These are phyloP conservation scores for Kregervanrija delftensis DNA, from an alignment of 805 yeast species.

Conservation along the genomic window DNA sequence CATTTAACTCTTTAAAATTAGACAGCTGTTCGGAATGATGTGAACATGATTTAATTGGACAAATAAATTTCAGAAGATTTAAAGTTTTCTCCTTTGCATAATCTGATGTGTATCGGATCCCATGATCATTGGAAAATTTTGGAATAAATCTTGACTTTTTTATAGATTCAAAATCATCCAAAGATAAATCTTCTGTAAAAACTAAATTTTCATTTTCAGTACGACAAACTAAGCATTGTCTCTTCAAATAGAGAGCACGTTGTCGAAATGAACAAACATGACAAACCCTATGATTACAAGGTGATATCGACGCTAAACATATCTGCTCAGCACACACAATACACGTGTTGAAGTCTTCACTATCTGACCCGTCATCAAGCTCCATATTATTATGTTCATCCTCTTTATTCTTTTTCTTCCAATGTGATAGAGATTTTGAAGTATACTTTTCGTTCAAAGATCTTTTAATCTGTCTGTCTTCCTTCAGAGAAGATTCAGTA, in stretches of 20 bases:
- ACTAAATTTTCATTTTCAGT: slow-evolving; percentile 53
- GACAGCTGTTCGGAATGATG: slow-evolving; percentile 25
- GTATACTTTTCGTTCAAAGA: too few species aligned
- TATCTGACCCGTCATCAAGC: slow-evolving; percentile 6
- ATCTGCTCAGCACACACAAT: slow-evolving; percentile 78
- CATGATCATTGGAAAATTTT: slow-evolving; percentile 35
- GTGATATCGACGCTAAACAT: slow-evolving; percentile 58
- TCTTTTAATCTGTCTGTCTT: too few species aligned
- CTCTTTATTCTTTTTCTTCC: slow-evolving; percentile 8
- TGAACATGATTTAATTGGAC: slow-evolving; percentile 36
- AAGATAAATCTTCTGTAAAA: slow-evolving; percentile 45
- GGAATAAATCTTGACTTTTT: slow-evolving; percentile 5
- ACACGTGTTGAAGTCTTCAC: slow-evolving; percentile 37
- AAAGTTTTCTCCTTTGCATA: slow-evolving; percentile 43
- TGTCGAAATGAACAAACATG: slow-evolving; percentile 78
- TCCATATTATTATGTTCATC: not conserved
- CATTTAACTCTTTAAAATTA: slow-evolving; percentile 50
- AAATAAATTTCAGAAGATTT: slow-evolving; percentile 44
- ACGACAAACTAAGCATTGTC: slow-evolving; percentile 79
- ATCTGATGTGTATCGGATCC: slow-evolving; percentile 53
- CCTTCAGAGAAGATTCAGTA: too few species aligned
- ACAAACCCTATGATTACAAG: slow-evolving; percentile 83
- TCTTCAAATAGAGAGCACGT: slow-evolving; percentile 69
- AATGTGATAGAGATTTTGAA: slow-evolving; percentile 3
- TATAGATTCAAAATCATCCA: slow-evolving; percentile 25